Base-by-base conservation (phyloP, 2,329 filamentous ascomycete genomes). In the Fusarium praegraminearum region DNA sequence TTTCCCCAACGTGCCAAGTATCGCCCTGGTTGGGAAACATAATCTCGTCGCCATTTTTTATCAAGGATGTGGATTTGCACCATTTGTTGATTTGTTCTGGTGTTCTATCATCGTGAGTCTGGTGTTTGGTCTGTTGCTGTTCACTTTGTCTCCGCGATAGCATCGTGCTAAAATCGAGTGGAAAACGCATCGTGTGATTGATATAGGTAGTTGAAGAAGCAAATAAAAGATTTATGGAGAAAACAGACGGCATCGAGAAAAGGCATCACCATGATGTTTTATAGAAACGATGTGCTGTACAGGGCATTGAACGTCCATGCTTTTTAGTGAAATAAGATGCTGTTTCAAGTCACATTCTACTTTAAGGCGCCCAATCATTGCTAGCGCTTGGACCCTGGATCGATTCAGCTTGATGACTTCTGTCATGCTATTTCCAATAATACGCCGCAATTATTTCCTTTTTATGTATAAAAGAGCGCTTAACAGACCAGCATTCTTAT, bases 321-420 rank as follows among this genome's bases (percentile, higher is more conserved):
- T 60, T 38, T 60, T 59, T 41, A 59, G 45, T 47, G 43, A 60
- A 60, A 51, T 61, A 43, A 61, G 36, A 46, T 41, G 35, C 11
- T 60, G 55, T 61, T 58, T 60, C 58, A 40, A 51, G 22, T 44
- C 32, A 32, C 8, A 35, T 51, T 20, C 36, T 43, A 20, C 43
- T 10, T 35, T 28, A 43, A 33, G 35, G 24, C 45, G 30, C 2
- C 58, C 30, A 61, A 61, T 61, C 55, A 33, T 30, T 8, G 18
- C 5, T 51, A 43, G 16, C 20, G 18, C 18, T 40, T 56, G 15
- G 22, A 49, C 41, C 18, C 35, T 52, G 2, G 18, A 52, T 41
- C 22, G n/a, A 28, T 4, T 30, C 49, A 52, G 49, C 49, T 52
- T 15, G 18, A 22, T 26, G 13, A 20, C 4, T 52, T 11, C 32